Evolutionary conservation across 345 rosid species (phyloP).

Genomic region (Citrus australasica): DNA sequence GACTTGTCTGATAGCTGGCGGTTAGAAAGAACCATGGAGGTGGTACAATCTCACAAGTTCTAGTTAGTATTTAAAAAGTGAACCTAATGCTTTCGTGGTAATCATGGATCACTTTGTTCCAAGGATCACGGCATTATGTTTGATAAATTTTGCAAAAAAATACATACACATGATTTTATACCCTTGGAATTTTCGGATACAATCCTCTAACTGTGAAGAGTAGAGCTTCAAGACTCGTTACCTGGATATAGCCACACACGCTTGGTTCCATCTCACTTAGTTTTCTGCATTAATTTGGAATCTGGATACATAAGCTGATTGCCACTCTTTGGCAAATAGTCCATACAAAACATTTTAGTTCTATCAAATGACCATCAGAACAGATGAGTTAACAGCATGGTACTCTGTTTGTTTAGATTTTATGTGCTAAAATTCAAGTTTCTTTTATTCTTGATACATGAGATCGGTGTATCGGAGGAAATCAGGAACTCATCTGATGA

Average conservation of each 20-base stretch:
- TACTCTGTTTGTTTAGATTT: background rate
- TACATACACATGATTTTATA: background rate
- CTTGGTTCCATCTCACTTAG: background rate
- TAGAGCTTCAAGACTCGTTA: background rate
- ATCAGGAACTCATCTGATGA: too few species aligned
- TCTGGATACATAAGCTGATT: background rate
- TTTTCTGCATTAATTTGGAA: background rate
- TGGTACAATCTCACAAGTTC: too few species aligned
- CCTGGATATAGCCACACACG: background rate
- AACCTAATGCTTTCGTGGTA: background rate
- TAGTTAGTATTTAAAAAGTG: too few species aligned
- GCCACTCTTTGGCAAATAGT: background rate
- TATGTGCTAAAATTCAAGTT: too few species aligned
- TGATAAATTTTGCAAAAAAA: background rate
- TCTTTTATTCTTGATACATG: too few species aligned
- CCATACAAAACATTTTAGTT: background rate
- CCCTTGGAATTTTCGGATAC: background rate
- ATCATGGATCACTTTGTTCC: background rate
- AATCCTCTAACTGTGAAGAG: too few species aligned
- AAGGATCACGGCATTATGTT: background rate
- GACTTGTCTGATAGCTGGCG: background rate
- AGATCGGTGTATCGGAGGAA: too few species aligned
- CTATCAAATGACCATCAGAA: background rate
- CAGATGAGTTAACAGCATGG: too few species aligned
- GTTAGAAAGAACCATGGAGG: too few species aligned